Evolutionary conservation across 257 asterid species (phyloP).

Genomic region (Dorcoceras hygrometricum): DNA sequence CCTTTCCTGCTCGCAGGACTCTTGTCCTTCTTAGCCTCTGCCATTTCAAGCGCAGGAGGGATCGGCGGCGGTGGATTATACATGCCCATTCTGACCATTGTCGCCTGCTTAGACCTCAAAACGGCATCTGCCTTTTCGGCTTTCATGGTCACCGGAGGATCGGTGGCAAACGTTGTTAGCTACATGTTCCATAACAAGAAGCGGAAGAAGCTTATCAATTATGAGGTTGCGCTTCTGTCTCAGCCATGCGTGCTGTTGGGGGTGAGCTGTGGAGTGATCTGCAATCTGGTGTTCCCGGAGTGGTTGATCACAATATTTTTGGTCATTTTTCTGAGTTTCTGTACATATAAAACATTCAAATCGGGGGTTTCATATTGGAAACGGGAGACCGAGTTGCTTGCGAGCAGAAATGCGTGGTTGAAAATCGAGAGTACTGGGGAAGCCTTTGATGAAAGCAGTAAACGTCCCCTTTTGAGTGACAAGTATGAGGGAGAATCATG

Average conservation of each 20-base stretch:
- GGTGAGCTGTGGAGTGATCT: conserved; percentile 72
- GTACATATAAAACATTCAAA: conserved; percentile 62
- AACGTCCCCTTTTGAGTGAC: conserved; percentile 36
- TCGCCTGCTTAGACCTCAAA: conserved; percentile 67
- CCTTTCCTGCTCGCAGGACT: conserved; percentile 39
- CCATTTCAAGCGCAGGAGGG: conserved; percentile 83
- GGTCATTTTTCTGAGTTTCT: conserved; percentile 57
- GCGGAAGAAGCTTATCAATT: conserved; percentile 44
- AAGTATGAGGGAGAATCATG: conserved; percentile 16
- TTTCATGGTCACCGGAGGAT: conserved; percentile 82
- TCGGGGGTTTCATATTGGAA: conserved; percentile 64
- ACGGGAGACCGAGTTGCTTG: conserved; percentile 39
- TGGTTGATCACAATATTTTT: conserved; percentile 67
- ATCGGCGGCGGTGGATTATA: conserved; percentile 83
- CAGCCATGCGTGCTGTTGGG: conserved; percentile 90
- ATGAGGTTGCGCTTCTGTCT: conserved; percentile 58
- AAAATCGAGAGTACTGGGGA: conserved; percentile 24
- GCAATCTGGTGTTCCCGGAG: conserved; percentile 65
- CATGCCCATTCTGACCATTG: conserved; percentile 61
- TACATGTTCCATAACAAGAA: conserved; percentile 25
- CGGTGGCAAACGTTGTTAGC: conserved; percentile 60
- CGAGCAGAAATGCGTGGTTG: conserved; percentile 17
- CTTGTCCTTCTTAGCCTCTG: conserved; percentile 58
- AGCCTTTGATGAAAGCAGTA: conserved; percentile 17
- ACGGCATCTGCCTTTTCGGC: conserved; percentile 68